These are phyloP conservation scores for Artemisia argyi DNA, from an alignment of 129 eudicot genomes.

Conservation along the genomic window DNA sequence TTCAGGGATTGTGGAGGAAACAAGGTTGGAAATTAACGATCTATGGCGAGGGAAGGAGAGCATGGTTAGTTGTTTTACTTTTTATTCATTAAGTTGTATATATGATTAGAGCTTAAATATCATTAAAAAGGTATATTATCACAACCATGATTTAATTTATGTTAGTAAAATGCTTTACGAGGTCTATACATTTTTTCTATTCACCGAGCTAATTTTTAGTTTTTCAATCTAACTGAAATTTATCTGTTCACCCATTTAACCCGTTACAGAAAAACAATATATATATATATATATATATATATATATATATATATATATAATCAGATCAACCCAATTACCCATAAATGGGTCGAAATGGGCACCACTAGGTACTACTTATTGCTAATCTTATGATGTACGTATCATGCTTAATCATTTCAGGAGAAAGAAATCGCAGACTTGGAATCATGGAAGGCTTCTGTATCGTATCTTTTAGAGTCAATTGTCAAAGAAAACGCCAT, in stretches of 20 bases:
- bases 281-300: too few relatives aligned
- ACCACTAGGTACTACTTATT: slow-evolving; percentile 2
- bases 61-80: slow-evolving; percentile 44
- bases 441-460: slow-evolving; percentile 62
- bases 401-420: slow-evolving; percentile 33
- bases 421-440: slow-evolving; percentile 51
- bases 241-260: too few relatives aligned
- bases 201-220: too few relatives aligned
- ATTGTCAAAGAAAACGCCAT: slow-evolving; percentile 56
- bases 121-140: neutral
- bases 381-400: neutral
- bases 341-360: neutral
- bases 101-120: too few relatives aligned
- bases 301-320: too few relatives aligned
- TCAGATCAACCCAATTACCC: too few relatives aligned
- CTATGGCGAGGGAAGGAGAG: slow-evolving; percentile 64
- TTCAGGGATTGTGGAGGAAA: slow-evolving; percentile 55
- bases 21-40: slow-evolving; percentile 48
- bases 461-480: slow-evolving; percentile 53
- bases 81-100: neutral
- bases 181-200: too few relatives aligned
- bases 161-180: neutral
- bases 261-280: too few relatives aligned
- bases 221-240: too few relatives aligned
- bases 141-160: neutral